Evolutionary conservation across 805 yeast species (phyloP).

Genomic region (Lachancea mirantina): DNA sequence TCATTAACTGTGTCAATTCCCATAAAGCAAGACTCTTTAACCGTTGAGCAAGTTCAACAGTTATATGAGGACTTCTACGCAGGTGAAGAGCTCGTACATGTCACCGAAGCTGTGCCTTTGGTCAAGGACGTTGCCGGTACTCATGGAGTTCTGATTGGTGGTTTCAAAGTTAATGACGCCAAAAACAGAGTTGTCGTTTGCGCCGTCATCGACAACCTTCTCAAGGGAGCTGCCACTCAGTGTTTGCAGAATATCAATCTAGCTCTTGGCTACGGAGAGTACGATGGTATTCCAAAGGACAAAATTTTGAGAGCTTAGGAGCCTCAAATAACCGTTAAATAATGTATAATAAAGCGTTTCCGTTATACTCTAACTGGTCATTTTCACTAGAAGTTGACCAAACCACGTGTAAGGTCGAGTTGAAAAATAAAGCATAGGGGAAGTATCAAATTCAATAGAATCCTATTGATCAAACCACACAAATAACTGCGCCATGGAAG

Average conservation of each 20-base stretch:
- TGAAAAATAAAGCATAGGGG: no score
- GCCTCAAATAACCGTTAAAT: neutral
- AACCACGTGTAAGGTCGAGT: no score
- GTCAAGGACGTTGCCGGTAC: slow-evolving; percentile 88
- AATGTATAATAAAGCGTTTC: no score
- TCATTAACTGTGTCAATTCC: slow-evolving; percentile 89
- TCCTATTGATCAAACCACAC: no score
- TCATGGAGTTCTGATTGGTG: slow-evolving; percentile 93
- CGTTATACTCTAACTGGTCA: no score
- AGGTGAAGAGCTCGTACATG: slow-evolving; percentile 76
- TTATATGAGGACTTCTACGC: slow-evolving; percentile 82
- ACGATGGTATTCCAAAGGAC: slow-evolving; percentile 85
- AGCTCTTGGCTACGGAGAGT: slow-evolving; percentile 84
- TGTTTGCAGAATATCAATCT: slow-evolving; percentile 94
- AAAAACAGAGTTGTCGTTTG: slow-evolving; percentile 89
- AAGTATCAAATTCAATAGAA: no score
- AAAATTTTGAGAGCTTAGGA: slow-evolving; percentile 43
- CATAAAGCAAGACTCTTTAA: slow-evolving; percentile 54
- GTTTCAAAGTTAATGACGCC: slow-evolving; percentile 84
- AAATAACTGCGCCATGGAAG: slow-evolving; percentile 42
- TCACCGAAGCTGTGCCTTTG: slow-evolving; percentile 87
- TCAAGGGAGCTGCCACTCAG: slow-evolving; percentile 98
- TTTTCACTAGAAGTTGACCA: no score
- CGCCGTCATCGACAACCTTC: slow-evolving; percentile 90
- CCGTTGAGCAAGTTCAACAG: slow-evolving; percentile 67